Evolutionary conservation across 306 rosid species (phyloP).

Genomic region (Quercus agrifolia): DNA sequence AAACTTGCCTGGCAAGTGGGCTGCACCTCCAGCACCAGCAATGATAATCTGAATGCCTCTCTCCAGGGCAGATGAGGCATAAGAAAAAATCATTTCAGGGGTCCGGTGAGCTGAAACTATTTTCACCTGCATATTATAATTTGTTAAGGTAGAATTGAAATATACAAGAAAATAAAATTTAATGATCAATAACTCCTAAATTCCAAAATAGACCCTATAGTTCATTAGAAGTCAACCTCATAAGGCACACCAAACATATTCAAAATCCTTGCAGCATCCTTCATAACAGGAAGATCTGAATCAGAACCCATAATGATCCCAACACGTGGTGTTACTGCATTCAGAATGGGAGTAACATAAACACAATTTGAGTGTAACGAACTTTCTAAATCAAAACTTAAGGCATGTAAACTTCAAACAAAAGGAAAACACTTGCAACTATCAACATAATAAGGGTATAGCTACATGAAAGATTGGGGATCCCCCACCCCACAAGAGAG

Average conservation of each 20-base stretch:
- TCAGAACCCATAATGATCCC: slow-evolving; percentile 97
- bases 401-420: not conserved
- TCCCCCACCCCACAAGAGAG: not conserved
- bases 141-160: not conserved
- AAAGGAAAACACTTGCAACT: not conserved
- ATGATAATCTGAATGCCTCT: slow-evolving; percentile 79
- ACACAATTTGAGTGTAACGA: not conserved
- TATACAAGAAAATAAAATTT: not conserved
- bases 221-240: slow-evolving; percentile 44
- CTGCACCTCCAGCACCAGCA: slow-evolving; percentile 98
- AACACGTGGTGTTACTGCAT: slow-evolving; percentile 62
- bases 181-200: not conserved
- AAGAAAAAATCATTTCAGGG: slow-evolving; percentile 79
- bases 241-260: slow-evolving; percentile 65
- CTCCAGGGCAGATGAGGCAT: slow-evolving; percentile 61
- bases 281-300: slow-evolving; percentile 92
- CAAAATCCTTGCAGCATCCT: slow-evolving; percentile 78
- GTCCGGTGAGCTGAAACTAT: slow-evolving; percentile 94
- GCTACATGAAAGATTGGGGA: not conserved
- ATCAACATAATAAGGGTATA: not conserved
- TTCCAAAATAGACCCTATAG: not conserved
- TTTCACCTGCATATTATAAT: slow-evolving; percentile 49
- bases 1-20: slow-evolving; percentile 82
- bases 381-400: not conserved
- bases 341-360: slow-evolving; percentile 15